phyloP scores from a whole-genome alignment of 805 yeast species.

The Yarrowia divulgata region DNA sequence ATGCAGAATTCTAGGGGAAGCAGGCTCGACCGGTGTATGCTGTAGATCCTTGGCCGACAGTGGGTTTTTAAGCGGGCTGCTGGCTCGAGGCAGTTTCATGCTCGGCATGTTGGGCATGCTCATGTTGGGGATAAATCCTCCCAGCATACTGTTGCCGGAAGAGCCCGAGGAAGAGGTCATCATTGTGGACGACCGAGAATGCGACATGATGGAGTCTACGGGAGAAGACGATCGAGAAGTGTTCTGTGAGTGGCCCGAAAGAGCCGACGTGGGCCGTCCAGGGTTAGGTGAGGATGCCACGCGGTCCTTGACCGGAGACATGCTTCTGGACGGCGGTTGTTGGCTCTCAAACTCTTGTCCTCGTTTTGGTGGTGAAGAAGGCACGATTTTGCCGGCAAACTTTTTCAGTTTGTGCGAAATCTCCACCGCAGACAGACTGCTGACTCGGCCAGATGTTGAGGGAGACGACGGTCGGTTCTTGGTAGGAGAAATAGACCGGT shows the following conservation, averaged over 20 bases:
- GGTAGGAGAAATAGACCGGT: slow-evolving; percentile 18
- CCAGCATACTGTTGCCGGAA: slow-evolving; percentile 16
- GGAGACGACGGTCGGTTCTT: slow-evolving; percentile 15
- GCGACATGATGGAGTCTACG: slow-evolving; percentile 29
- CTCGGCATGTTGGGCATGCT: slow-evolving; percentile 20
- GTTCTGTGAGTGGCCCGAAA: not conserved
- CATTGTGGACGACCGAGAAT: slow-evolving; percentile 23
- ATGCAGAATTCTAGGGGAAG: slow-evolving; percentile 10
- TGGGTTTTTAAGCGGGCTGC: slow-evolving; percentile 32
- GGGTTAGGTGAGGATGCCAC: slow-evolving; percentile 21
- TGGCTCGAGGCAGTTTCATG: slow-evolving; percentile 15
- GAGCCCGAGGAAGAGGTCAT: slow-evolving; percentile 19
- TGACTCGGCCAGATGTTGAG: not conserved
- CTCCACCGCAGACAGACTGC: slow-evolving; percentile 24
- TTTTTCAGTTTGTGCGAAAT: slow-evolving; percentile 14
- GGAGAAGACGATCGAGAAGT: slow-evolving; percentile 22
- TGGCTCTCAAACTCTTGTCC: not conserved
- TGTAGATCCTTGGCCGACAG: slow-evolving; percentile 19
- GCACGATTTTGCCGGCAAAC: slow-evolving; percentile 24
- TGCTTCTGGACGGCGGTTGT: slow-evolving; percentile 1
- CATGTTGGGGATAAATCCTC: slow-evolving; percentile 22
- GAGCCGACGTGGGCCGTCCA: slow-evolving; percentile 12
- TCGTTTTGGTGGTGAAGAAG: slow-evolving; percentile 11
- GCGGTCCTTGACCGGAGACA: slow-evolving; percentile 11
- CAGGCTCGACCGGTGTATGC: slow-evolving; percentile 26